These are phyloP conservation scores for Mycena vulgaris DNA, from an alignment of 768 basidiomycete species.

Conservation along the genomic window DNA sequence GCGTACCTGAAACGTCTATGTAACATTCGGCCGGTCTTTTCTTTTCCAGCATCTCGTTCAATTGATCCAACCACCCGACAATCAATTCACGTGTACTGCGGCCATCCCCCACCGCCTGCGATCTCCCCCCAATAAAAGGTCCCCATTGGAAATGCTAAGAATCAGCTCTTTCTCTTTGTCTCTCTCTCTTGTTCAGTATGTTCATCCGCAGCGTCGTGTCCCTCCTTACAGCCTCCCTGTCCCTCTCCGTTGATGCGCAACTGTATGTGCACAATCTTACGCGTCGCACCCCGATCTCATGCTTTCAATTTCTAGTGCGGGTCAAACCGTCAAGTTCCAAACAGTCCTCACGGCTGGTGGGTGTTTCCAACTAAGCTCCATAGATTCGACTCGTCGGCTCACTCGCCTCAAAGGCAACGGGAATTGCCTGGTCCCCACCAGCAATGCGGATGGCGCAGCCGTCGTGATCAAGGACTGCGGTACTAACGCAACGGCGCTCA, in stretches of 20 bases:
- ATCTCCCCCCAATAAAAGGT: no score
- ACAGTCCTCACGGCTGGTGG: constrained; percentile 6
- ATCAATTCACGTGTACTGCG: no score
- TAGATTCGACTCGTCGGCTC: no score
- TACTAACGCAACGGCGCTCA: constrained; percentile 15
- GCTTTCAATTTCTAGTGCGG: no score
- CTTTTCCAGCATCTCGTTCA: no score
- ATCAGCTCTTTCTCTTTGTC: no score
- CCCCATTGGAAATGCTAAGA: no score
- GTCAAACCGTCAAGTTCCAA: constrained; percentile 17
- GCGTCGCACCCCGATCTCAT: no score
- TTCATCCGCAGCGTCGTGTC: constrained; percentile 14
- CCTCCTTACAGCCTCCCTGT: constrained; percentile 1
- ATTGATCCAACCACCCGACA: no score
- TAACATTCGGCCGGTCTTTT: no score
- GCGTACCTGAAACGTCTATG: no score
- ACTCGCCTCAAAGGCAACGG: not conserved
- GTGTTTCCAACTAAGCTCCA: not conserved
- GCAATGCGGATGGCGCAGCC: constrained; percentile 25
- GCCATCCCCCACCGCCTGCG: no score
- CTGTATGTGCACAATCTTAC: constrained; percentile 23
- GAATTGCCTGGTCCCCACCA: constrained; percentile 18
- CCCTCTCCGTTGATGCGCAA: constrained; percentile 20
- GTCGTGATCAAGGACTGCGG: constrained; percentile 22
- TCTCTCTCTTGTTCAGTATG: constrained; percentile 13